Conservation (phyloP, 371 early-diverging fungal genomes). For the Apophysomyces ossiformis region DNA sequence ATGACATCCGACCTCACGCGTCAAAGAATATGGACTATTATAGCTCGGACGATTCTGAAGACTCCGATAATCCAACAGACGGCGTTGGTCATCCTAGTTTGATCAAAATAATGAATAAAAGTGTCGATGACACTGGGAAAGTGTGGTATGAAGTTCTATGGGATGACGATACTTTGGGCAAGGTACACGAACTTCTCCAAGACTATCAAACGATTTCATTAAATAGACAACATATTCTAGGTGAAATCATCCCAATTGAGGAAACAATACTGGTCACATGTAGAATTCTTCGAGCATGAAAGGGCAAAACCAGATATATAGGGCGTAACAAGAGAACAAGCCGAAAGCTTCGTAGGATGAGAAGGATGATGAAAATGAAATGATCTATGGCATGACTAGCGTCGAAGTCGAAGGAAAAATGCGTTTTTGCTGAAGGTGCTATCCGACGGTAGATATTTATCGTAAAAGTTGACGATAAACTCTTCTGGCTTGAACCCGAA, state of each 20-base stretch:
- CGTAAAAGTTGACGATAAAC: conserved; percentile 90
- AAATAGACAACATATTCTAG: background rate
- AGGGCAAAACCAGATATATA: background rate
- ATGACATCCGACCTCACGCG: background rate
- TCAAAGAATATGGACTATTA: background rate
- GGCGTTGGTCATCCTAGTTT: background rate
- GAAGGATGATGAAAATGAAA: no score
- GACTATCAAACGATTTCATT: background rate
- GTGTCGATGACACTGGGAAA: background rate
- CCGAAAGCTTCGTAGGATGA: no score
- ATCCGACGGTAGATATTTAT: conserved; percentile 84
- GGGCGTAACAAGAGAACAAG: background rate
- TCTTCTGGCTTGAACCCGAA: conserved; percentile 96
- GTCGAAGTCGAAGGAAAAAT: conserved; percentile 82
- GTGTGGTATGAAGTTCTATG: background rate
- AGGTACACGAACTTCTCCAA: background rate
- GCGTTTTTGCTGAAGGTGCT: conserved; percentile 86
- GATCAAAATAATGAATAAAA: background rate
- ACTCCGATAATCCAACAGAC: no score
- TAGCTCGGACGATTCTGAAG: background rate
- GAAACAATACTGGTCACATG: background rate
- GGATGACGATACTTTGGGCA: background rate
- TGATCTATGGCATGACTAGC: conserved; percentile 32
- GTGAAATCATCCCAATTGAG: background rate
- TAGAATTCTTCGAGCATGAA: background rate